Conservation (phyloP, 1,139 yeast genomes). For the Protomyces gravidus region DNA sequence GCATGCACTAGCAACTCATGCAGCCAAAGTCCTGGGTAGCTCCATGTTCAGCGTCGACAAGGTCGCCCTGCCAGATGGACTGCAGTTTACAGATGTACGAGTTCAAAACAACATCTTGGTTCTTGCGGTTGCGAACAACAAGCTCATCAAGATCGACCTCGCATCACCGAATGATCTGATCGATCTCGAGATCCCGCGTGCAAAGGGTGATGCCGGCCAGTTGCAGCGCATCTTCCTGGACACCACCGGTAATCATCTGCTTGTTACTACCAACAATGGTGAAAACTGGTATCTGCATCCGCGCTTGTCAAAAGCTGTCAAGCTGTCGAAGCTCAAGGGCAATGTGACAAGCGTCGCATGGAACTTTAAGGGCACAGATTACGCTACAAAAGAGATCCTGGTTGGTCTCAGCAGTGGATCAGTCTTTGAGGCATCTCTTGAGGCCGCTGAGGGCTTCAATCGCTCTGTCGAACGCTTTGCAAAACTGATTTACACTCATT, state of each 20-base stretch:
- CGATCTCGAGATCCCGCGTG: constrained; percentile 33
- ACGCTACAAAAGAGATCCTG: constrained; percentile 13
- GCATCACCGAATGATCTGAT: constrained; percentile 12
- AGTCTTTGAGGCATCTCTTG: constrained; percentile 11
- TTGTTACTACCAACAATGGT: constrained; percentile 47
- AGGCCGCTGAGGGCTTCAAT: constrained; percentile 22
- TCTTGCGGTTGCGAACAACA: constrained; percentile 18
- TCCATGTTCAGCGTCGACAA: constrained; percentile 20
- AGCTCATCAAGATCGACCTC: constrained; percentile 24
- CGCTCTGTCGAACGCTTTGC: constrained; percentile 17
- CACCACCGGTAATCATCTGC: constrained; percentile 50
- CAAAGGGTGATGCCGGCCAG: constrained; percentile 36
- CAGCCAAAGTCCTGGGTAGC: neutral
- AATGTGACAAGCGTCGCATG: constrained; percentile 15
- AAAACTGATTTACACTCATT: constrained; percentile 3
- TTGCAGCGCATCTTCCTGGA: constrained; percentile 48
- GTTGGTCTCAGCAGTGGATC: constrained; percentile 8
- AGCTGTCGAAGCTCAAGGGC: constrained; percentile 46
- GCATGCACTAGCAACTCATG: neutral
- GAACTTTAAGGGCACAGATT: constrained; percentile 9
- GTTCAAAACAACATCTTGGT: constrained; percentile 21
- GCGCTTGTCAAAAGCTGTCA: constrained; percentile 42
- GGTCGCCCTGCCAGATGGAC: constrained; percentile 22
- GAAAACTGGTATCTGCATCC: constrained; percentile 49
- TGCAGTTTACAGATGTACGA: constrained; percentile 8